These are phyloP conservation scores for Nemania sp. DNA, from an alignment of 2,329 filamentous ascomycete species.

Conservation along the genomic window DNA sequence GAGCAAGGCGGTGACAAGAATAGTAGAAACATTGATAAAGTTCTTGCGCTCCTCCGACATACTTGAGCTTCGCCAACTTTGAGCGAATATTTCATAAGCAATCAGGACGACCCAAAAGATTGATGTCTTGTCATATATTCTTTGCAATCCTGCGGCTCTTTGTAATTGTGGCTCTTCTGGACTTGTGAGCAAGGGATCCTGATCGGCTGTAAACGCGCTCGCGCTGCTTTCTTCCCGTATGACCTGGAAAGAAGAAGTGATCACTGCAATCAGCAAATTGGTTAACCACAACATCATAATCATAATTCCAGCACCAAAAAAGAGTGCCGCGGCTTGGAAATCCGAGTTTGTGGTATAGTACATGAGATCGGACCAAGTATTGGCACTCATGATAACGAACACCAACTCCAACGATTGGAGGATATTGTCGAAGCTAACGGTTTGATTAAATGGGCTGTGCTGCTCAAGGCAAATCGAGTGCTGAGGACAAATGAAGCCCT, in stretches of 20 bases:
- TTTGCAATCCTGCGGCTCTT: slow-evolving; percentile 62
- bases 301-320: slow-evolving; percentile 74
- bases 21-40: slow-evolving; percentile 75
- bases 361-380: slow-evolving; percentile 93
- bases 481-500: slow-evolving; percentile 86
- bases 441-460: slow-evolving; percentile 78
- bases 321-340: slow-evolving; percentile 83
- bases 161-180: slow-evolving; percentile 48
- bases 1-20: slow-evolving; percentile 76
- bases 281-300: slow-evolving; percentile 96
- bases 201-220: slow-evolving; percentile 85
- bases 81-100: slow-evolving; percentile 75
- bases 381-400: slow-evolving; percentile 97
- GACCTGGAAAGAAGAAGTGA: slow-evolving; percentile 97
- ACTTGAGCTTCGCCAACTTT: slow-evolving; percentile 73
- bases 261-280: slow-evolving; percentile 92
- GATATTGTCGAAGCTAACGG: slow-evolving; percentile 95
- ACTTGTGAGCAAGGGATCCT: slow-evolving; percentile 51
- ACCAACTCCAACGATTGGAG: slow-evolving; percentile 89
- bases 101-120: slow-evolving; percentile 84
- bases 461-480: slow-evolving; percentile 84
- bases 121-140: slow-evolving; percentile 72
- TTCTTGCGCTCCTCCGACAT: slow-evolving; percentile 67
- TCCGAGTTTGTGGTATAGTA: slow-evolving; percentile 93
- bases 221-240: slow-evolving; percentile 95